A percentile compares a stretch with the other conserved stretches of the same genome.
These are phyloP conservation scores for Sordariomycetes sp. DNA, from an alignment of 2,329 filamentous ascomycete genomes.

Conservation along the genomic window DNA sequence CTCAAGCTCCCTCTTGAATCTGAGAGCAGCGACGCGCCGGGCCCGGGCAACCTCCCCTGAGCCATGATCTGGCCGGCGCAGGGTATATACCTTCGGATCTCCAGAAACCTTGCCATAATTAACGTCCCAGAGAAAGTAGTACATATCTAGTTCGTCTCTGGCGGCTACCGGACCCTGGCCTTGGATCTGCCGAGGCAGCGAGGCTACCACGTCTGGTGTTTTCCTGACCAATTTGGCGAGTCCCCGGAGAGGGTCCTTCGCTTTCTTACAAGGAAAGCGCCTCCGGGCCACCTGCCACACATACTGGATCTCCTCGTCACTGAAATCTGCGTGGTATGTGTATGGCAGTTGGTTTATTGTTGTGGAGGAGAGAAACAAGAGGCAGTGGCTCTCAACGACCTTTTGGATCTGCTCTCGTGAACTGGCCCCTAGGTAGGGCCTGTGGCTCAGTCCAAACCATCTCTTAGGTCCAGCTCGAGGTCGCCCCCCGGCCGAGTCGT, in stretches of 20 bases:
- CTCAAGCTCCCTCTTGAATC: conserved; percentile 37
- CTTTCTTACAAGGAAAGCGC: conserved; percentile 2
- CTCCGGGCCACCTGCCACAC: conserved; percentile 7
- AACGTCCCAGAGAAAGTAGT: conserved; percentile 25
- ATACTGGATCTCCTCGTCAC: conserved; percentile 21
- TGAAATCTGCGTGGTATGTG: conserved; percentile 36
- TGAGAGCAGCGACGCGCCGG: conserved; percentile 24
- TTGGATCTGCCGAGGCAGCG: conserved; percentile 7
- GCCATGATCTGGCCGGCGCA: conserved; percentile 19
- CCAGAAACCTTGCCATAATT: conserved; percentile 10
- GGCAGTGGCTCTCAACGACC: not conserved
- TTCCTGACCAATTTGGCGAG: conserved; percentile 10
- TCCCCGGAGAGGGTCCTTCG: conserved; percentile 8
- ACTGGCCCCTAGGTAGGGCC: not conserved
- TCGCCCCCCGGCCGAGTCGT: not conserved
- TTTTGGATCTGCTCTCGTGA: not conserved
- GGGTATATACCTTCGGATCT: conserved; percentile 15
- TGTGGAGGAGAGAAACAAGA: not conserved
- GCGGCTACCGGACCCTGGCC: conserved; percentile 10
- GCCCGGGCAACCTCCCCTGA: conserved; percentile 16
- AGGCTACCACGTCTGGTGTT: conserved; percentile 1
- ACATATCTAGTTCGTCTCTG: conserved; percentile 20
- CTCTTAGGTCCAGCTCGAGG: not conserved
- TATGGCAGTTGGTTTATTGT: not conserved
- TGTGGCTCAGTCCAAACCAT: conserved; percentile 1